These are phyloP conservation scores for Dryadomyces quercus-mongolicae DNA, from an alignment of 2,329 filamentous ascomycete genomes.

Conservation along the genomic window DNA sequence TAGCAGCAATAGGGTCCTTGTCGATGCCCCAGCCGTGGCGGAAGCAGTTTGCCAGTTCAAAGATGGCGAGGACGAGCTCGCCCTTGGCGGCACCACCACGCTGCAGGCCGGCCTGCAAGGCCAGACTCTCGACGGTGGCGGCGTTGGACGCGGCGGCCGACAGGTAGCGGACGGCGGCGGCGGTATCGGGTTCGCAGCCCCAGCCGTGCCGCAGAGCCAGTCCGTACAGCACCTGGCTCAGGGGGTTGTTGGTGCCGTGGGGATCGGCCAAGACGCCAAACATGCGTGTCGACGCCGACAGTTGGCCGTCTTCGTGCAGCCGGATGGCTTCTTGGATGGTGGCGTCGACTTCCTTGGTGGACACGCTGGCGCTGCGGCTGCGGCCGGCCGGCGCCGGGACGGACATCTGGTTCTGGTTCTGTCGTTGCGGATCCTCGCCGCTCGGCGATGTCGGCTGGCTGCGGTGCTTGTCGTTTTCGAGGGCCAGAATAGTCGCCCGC, in stretches of 20 bases:
- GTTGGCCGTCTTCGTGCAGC: constrained; percentile 74
- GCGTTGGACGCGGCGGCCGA: constrained; percentile 84
- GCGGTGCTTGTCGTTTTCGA: constrained; percentile 39
- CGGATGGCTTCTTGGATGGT: constrained; percentile 94
- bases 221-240: constrained; percentile 92
- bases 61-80: constrained; percentile 91
- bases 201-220: constrained; percentile 87
- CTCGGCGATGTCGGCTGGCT: constrained; percentile 24
- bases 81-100: constrained; percentile 93
- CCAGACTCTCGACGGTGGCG: constrained; percentile 73
- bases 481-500: constrained; percentile 78
- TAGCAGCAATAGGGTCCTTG: constrained; percentile 75
- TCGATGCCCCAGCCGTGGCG: constrained; percentile 87
- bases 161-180: constrained; percentile 69
- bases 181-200: constrained; percentile 66
- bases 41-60: constrained; percentile 87
- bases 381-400: constrained; percentile 5
- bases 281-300: constrained; percentile 68
- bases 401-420: not conserved
- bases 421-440: too few relatives aligned
- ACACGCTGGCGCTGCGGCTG: constrained; percentile 19
- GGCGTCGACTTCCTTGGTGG: constrained; percentile 43
- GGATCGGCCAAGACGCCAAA: constrained; percentile 79
- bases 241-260: constrained; percentile 74
- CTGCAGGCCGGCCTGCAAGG: constrained; percentile 75